Evolutionary conservation across 768 basidiomycete species (phyloP), one percentile per base, ranked within the genome.

Genomic region (Mycena kentingensis): DNA sequence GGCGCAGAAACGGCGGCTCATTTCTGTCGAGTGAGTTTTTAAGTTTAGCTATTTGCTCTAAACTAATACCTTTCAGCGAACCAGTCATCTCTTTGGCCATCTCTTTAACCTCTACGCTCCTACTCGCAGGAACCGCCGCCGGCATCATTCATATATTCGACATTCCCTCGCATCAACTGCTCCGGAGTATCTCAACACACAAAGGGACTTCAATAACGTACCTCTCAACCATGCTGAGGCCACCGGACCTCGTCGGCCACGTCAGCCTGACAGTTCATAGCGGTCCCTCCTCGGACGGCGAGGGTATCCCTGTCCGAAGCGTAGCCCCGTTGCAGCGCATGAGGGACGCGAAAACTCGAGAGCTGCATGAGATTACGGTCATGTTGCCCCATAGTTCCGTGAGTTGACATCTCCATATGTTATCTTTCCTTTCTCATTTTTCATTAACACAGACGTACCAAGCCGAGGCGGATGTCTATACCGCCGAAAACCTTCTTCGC

Each of bases 211-310:
- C 81, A 27, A 85, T 98, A 65, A 84, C 90, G 15, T 75, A 84
- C 67, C 69, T 99, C 5, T 71, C 79, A 38, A 88, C 90, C 3
- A 78, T 98, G 71, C 77, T 95, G 43, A 89, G 88, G 60, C 97
- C 96, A 2, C 79, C 83, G 16, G 95, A 98, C 67, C 79, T 98
- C 36, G 77, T 92, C 51, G 90, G 91, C 1, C 91, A 93, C 63
- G 73, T 88, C 52, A 85, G 76, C 54, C 74, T 93, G 34, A 74
- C 70, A 37, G 66, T 82, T 26, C 69, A 64, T 37, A 37, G 60
- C 72, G 44, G 75, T 66, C 41, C 77, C 61, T 60, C 65, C 42
- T 70, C 67, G 41, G 72, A 73, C 60, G 67, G 70, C 35, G 87
- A 90, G 43, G 69, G 75, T 31, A 78, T 89, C 46, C 85, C 88